phyloP scores from a whole-genome alignment of 352 stramenopile genomes.

The Globisporangium splendens region DNA sequence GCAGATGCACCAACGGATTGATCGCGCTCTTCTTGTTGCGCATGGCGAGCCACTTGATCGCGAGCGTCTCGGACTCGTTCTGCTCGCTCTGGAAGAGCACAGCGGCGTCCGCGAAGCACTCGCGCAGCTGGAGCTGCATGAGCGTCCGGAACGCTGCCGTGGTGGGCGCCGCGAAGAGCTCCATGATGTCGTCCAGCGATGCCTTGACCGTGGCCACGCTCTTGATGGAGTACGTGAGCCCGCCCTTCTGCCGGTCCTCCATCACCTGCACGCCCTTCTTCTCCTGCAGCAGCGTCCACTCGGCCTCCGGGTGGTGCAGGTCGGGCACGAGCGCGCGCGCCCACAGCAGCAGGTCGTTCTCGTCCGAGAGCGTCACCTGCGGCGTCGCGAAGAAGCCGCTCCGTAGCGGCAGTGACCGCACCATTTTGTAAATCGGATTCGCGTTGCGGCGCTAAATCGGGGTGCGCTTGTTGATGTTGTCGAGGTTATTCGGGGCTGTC shows the following conservation, averaged over 20 bases:
- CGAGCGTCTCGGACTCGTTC: conserved; percentile 71
- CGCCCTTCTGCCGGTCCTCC: conserved; percentile 80
- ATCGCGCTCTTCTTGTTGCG: conserved; percentile 62
- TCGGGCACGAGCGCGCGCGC: conserved; percentile 66
- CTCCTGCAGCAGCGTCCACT: conserved; percentile 76
- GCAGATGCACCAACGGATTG: conserved; percentile 32
- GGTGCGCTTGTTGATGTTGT: neutral
- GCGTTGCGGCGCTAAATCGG: conserved; percentile 5
- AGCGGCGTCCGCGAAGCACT: conserved; percentile 65
- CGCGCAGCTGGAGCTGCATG: conserved; percentile 73
- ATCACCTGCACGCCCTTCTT: conserved; percentile 66
- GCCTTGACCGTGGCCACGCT: conserved; percentile 51
- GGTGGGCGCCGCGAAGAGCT: conserved; percentile 61
- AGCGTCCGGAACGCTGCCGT: conserved; percentile 62
- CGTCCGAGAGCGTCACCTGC: conserved; percentile 55
- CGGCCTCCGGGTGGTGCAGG: conserved; percentile 62
- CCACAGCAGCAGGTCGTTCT: conserved; percentile 70
- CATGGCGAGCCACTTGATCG: conserved; percentile 78
- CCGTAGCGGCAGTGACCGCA: conserved; percentile 72
- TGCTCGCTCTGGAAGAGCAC: conserved; percentile 75
- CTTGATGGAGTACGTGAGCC: conserved; percentile 76
- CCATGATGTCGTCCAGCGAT: conserved; percentile 75
- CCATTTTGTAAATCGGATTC: conserved; percentile 31
- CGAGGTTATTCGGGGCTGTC: neutral
- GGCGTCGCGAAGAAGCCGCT: conserved; percentile 73